Evolutionary conservation across 2,329 filamentous ascomycete genomes (phyloP).

Genomic region (Aureobasidium uvarum): DNA sequence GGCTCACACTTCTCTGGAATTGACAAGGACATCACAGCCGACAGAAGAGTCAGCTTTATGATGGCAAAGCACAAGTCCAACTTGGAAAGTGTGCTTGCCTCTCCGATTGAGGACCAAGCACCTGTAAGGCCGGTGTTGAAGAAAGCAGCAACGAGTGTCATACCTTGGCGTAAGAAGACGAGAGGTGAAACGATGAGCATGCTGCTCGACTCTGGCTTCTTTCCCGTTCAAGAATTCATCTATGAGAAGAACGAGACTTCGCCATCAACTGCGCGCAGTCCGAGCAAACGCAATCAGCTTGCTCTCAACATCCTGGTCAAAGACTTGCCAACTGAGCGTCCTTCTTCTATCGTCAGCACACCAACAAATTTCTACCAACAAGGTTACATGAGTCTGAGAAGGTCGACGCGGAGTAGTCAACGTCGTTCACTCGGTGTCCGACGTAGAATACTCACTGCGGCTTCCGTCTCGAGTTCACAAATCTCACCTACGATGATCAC

Average conservation of each 20-base stretch:
- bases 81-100: constrained; percentile 2
- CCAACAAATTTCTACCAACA: constrained; percentile 22
- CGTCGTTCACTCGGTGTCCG: constrained; percentile 1
- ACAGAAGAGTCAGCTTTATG: neutral
- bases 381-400: neutral
- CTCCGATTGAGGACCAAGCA: neutral
- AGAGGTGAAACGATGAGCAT: constrained; percentile 36
- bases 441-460: constrained; percentile 1
- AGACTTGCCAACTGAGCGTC: constrained; percentile 12
- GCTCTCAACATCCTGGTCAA: constrained; percentile 23
- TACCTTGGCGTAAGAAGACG: constrained; percentile 21
- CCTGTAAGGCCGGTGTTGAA: neutral
- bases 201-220: constrained; percentile 36
- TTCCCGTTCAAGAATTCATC: constrained; percentile 28
- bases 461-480: constrained; percentile 6
- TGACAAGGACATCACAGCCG: constrained; percentile 17
- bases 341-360: constrained; percentile 14
- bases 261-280: neutral
- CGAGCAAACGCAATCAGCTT: constrained; percentile 15
- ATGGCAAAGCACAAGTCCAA: constrained; percentile 4
- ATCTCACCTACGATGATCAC: neutral
- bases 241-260: constrained; percentile 2
- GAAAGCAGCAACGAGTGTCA: constrained; percentile 3
- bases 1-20: constrained; percentile 16
- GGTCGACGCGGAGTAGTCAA: constrained; percentile 1